Percentiles rank a stretch among this genome's conserved stretches.
Conservation (phyloP, 768 basidiomycete species). For the Fistulinella prunicolor region DNA sequence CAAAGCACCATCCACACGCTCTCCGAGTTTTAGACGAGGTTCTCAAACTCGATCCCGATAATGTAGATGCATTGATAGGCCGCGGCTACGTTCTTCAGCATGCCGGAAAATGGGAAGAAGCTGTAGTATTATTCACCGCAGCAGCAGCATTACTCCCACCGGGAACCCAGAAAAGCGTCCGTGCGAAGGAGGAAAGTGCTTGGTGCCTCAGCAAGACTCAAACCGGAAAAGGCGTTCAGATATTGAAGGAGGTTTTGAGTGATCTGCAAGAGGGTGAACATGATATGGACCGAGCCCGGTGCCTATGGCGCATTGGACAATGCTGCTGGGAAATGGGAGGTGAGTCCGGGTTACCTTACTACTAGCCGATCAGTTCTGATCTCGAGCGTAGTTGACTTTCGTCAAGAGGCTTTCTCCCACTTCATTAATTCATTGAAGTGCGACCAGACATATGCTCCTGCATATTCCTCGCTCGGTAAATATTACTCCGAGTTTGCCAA, state of each 20-base stretch:
- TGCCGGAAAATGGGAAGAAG: slow-evolving; percentile 64
- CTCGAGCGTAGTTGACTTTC: slow-evolving; percentile 39
- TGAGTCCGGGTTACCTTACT: slow-evolving; percentile 32
- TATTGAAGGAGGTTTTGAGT: slow-evolving; percentile 47
- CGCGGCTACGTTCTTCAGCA: slow-evolving; percentile 71
- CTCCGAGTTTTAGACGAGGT: slow-evolving; percentile 70
- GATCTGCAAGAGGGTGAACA: slow-evolving; percentile 44
- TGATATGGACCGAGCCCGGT: slow-evolving; percentile 66
- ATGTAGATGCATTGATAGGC: slow-evolving; percentile 66
- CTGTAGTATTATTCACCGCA: slow-evolving; percentile 56
- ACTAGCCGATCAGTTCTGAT: neutral
- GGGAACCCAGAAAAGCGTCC: slow-evolving; percentile 46
- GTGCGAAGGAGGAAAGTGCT: slow-evolving; percentile 76
- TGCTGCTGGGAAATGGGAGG: slow-evolving; percentile 72
- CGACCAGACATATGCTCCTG: slow-evolving; percentile 74
- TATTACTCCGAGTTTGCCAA: slow-evolving; percentile 73
- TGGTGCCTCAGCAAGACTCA: slow-evolving; percentile 72
- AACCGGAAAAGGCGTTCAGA: slow-evolving; percentile 43
- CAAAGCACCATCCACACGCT: slow-evolving; percentile 85
- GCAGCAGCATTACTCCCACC: slow-evolving; percentile 50
- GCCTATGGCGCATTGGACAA: slow-evolving; percentile 82
- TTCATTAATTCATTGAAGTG: slow-evolving; percentile 81
- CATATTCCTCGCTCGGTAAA: slow-evolving; percentile 90
- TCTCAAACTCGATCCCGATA: slow-evolving; percentile 57
- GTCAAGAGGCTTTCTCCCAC: slow-evolving; percentile 68